phyloP scores from a whole-genome alignment of 75 land plant genomes.

The Cunninghamia lanceolata region DNA sequence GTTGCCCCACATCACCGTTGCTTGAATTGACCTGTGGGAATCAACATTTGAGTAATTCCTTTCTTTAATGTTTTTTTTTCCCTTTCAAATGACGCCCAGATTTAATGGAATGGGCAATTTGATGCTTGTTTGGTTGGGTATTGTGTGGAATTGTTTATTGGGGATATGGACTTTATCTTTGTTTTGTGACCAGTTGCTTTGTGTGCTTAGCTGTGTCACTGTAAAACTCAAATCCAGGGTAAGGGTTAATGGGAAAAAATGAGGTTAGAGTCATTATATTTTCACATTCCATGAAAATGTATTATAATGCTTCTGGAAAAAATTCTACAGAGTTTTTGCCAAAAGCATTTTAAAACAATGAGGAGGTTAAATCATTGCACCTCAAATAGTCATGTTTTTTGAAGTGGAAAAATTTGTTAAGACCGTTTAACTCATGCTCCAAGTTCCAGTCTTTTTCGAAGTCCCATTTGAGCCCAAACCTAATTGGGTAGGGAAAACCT shows the following conservation, averaged over 20 bases:
- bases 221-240: not conserved
- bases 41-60: not conserved
- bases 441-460: not conserved
- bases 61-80: not conserved
- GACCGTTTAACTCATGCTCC: not conserved
- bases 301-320: too few relatives aligned
- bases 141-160: not conserved
- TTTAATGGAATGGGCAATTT: not conserved
- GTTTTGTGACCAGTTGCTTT: not conserved
- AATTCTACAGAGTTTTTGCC: too few relatives aligned
- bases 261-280: not conserved
- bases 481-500: too few relatives aligned
- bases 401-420: not conserved
- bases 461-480: too few relatives aligned
- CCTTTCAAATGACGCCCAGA: not conserved
- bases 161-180: not conserved
- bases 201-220: not conserved
- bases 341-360: too few relatives aligned
- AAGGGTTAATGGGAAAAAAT: not conserved
- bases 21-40: slow-evolving; percentile 1
- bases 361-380: not conserved
- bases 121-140: not conserved
- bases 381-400: not conserved
- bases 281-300: too few relatives aligned
- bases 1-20: not conserved